A percentile compares a stretch with the other conserved stretches of the same genome.
These are phyloP conservation scores for Rhodotorula sphaerocarpa DNA, from an alignment of 768 basidiomycete genomes.

Conservation along the genomic window DNA sequence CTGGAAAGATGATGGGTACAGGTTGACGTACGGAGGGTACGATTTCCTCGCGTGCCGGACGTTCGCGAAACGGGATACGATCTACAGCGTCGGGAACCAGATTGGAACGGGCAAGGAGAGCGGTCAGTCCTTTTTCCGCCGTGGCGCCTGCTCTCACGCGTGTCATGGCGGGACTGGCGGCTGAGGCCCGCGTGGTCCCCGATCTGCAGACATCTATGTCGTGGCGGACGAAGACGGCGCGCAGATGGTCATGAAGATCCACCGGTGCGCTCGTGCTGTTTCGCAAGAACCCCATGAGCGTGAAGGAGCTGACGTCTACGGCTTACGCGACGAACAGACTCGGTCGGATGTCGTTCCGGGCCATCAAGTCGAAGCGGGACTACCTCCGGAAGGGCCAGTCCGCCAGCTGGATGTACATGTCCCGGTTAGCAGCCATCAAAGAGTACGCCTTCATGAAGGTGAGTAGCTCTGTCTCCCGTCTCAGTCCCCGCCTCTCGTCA, in stretches of 20 bases:
- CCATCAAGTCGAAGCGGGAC: constrained; percentile 92
- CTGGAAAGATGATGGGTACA: constrained; percentile 80
- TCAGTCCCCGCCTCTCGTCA: too few relatives aligned
- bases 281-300: too few relatives aligned
- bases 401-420: constrained; percentile 99
- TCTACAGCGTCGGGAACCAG: constrained; percentile 90
- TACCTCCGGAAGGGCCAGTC: constrained; percentile 91
- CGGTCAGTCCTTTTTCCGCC: constrained; percentile 53
- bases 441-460: constrained; percentile 99
- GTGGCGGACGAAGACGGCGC: constrained; percentile 76
- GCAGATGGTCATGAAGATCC: constrained; percentile 85
- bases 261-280: constrained; percentile 55
- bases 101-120: constrained; percentile 98
- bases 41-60: constrained; percentile 92
- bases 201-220: constrained; percentile 66
- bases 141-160: too few relatives aligned
- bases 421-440: constrained; percentile 86
- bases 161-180: not conserved
- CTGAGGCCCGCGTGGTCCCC: not conserved
- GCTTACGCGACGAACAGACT: constrained; percentile 51
- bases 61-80: constrained; percentile 75
- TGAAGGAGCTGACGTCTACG: constrained; percentile 1
- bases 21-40: constrained; percentile 96
- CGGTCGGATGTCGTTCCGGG: constrained; percentile 92
- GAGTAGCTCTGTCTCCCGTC: constrained; percentile 23